Evolutionary conservation across 352 stramenopile species (phyloP).

Genomic region (Achlya hypogyna): DNA sequence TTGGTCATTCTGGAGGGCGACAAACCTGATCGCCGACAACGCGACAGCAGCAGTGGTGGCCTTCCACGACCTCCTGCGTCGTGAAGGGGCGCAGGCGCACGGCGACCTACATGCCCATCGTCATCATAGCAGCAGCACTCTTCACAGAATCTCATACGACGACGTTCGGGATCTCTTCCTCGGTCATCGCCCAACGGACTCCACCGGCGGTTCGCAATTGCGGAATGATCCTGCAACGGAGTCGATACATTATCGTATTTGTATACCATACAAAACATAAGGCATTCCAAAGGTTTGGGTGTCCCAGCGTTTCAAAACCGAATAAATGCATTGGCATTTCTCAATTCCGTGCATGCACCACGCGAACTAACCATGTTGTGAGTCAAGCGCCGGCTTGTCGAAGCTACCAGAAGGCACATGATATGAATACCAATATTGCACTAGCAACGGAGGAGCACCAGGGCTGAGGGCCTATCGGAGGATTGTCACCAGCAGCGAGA

Average conservation of each 20-base stretch:
- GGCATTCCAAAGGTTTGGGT: neutral
- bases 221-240: slow-evolving; percentile 1
- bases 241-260: neutral
- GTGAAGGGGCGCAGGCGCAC: slow-evolving; percentile 42
- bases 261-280: neutral
- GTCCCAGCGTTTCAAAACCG: no score
- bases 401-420: no score
- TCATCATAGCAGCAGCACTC: neutral
- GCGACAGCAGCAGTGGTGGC: slow-evolving; percentile 42
- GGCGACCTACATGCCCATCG: slow-evolving; percentile 29
- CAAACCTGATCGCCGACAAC: slow-evolving; percentile 46
- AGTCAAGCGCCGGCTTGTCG: no score
- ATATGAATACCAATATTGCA: no score
- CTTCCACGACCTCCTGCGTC: slow-evolving; percentile 31
- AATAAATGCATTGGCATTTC: no score
- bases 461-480: no score
- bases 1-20: neutral
- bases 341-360: no score
- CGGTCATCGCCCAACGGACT: neutral
- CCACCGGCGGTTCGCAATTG: neutral
- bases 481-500: no score
- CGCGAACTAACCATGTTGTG: no score
- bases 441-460: no score
- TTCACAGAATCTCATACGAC: slow-evolving; percentile 1
- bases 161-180: slow-evolving; percentile 15